Evolutionary conservation across 352 stramenopile genomes (phyloP), one percentile per base, ranked within the genome.

Genomic region (Pelagophyceae sp.): DNA sequence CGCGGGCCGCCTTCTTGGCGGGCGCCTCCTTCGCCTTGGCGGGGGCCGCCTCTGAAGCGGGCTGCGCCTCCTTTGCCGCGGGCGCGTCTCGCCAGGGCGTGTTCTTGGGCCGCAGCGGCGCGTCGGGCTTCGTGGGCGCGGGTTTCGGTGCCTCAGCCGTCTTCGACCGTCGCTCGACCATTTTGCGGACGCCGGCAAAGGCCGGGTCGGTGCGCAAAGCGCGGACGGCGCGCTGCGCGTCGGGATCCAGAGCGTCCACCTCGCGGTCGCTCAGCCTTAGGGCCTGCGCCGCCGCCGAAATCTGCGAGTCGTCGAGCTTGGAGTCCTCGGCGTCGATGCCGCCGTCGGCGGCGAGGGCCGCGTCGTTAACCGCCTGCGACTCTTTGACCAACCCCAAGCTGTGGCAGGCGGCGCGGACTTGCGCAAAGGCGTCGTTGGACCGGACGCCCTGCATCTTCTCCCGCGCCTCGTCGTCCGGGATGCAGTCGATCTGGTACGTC

Each of bases 371-470:
- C n/a, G 61, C 29, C 27, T 27, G 54, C 61, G 61, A 27, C 61
- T 71, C 61, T 27, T 71, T 31, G 61, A 71, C 61, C 3, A 71
- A 25, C 3, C 61, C 61, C n/a, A 71, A 31, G 29, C 33, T 3
- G 15, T 1, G 15, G 5, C 15, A 35, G n/a, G 61, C 61, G 15
- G 29, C 61, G 31, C 61, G 61, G 15, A 71, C 25, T 3, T 37
- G 3, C n/a, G 3, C 61, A 27, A 77, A 75, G 1, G 50, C 54
- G 3, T 60, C 64, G 61, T 27, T n/a, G 31, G 37, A 58, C 33
- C 74, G 58, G 45, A 76, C 75, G 6, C 74, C 63, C 3, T 27
- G 17, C 25, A 75, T 31, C 50, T 79, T 78, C 31, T 79, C n/a
- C 23, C 17, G 19, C 31, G 76, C 76, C 3, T 54, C 38, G 6